Evolutionary conservation across 2,329 filamentous ascomycete genomes (phyloP).

Genomic region (Talaromyces sp.): DNA sequence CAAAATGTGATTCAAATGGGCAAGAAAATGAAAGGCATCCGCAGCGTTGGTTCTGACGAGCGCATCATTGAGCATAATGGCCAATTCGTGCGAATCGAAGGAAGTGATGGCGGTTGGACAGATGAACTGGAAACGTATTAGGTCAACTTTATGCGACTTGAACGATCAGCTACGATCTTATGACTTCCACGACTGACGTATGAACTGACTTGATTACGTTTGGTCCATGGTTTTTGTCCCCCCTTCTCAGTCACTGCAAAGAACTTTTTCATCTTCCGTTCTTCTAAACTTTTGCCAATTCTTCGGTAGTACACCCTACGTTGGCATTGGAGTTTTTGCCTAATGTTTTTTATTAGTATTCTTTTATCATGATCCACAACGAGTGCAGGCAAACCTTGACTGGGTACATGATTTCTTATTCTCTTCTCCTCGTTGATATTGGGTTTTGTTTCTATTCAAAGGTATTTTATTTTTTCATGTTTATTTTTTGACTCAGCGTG

Average conservation of each 20-base stretch:
- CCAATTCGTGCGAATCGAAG: slow-evolving; percentile 41
- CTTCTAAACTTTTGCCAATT: neutral
- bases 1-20: slow-evolving; percentile 37
- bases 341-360: slow-evolving; percentile 15
- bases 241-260: slow-evolving; percentile 12
- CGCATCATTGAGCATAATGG: slow-evolving; percentile 36
- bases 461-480: slow-evolving; percentile 15
- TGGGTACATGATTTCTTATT: slow-evolving; percentile 15
- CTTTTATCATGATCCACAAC: neutral
- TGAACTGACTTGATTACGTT: neutral
- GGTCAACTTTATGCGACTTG: slow-evolving; percentile 12
- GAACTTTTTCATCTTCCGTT: slow-evolving; percentile 8
- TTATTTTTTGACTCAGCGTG: slow-evolving; percentile 12
- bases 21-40: slow-evolving; percentile 11
- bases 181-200: neutral
- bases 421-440: slow-evolving; percentile 14
- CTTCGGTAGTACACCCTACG: neutral
- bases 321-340: slow-evolving; percentile 16
- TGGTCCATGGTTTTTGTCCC: neutral
- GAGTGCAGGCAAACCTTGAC: neutral
- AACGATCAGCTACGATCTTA: slow-evolving; percentile 10
- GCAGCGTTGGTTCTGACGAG: slow-evolving; percentile 25
- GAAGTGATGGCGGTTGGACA: slow-evolving; percentile 51
- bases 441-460: slow-evolving; percentile 14
- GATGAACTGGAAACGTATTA: slow-evolving; percentile 44